Conservation (phyloP, 352 stramenopile genomes). For the Paralagenidium karlingii region DNA sequence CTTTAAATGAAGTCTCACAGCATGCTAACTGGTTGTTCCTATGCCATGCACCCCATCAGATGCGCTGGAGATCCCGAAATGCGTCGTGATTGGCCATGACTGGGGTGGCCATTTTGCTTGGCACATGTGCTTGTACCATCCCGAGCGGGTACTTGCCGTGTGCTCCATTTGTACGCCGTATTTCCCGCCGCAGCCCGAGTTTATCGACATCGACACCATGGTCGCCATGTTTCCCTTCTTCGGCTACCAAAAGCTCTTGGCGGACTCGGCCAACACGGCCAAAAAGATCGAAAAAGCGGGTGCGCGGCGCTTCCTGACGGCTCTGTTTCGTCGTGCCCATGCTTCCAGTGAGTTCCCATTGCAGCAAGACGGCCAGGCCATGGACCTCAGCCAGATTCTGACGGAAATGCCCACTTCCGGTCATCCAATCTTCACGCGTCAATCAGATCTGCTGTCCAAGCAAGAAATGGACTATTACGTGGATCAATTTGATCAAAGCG, state of each 20-base stretch:
- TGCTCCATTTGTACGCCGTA: conserved; percentile 60
- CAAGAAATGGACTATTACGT: conserved; percentile 53
- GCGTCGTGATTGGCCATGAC: conserved; percentile 62
- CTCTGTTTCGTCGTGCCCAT: conserved; percentile 34
- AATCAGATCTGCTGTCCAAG: conserved; percentile 30
- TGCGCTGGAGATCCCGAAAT: conserved; percentile 41
- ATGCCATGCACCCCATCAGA: conserved; percentile 11
- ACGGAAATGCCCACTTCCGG: conserved; percentile 6
- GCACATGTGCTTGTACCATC: conserved; percentile 58
- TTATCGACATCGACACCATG: conserved; percentile 23
- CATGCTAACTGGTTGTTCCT: not conserved
- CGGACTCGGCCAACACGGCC: conserved; percentile 20
- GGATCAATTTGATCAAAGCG: conserved; percentile 26
- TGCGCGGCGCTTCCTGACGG: conserved; percentile 31
- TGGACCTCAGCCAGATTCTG: not conserved
- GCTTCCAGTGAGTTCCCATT: conserved; percentile 1
- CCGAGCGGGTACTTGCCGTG: conserved; percentile 35
- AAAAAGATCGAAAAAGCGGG: conserved; percentile 21
- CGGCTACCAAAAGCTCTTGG: conserved; percentile 48
- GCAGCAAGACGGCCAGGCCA: conserved; percentile 1
- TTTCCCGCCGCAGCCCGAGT: conserved; percentile 20
- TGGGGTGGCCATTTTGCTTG: conserved; percentile 56
- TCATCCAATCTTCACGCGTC: conserved; percentile 18
- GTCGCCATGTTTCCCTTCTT: conserved; percentile 40
- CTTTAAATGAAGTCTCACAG: not conserved